Evolutionary conservation across 495 filamentous ascomycete species (phyloP), one percentile per base, ranked within the genome.

Genomic region (Physcia stellaris): DNA sequence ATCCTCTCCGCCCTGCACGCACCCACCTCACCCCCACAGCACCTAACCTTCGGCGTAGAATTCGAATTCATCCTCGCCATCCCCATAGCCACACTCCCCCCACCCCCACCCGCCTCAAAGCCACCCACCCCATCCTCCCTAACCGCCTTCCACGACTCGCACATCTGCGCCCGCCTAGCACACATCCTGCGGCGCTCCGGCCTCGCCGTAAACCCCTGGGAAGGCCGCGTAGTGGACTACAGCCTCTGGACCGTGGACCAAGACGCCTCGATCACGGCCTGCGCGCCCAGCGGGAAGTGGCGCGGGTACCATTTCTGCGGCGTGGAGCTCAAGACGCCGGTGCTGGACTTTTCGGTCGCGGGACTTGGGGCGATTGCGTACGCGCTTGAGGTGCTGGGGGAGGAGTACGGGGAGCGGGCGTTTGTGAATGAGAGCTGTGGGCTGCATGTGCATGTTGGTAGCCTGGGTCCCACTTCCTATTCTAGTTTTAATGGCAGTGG

Each of bases 31-130:
- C 19, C 13, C 4, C 27, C 39, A 15, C 33, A 45, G 3, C 21
- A 40, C 15, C 39, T 48, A 4, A 54, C 49, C 3, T 52, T 51
- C 19, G 46, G 51, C 33, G n/a, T 49, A 24, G 46, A 54, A 36
- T 10, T 54, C 15, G 46, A 52, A 32, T 43, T 49, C 26, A 21
- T 54, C 24, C 27, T 40, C 21, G 24, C 4, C 24, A 5, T 10
- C 19, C 15, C 24, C 3, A 6, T 31, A 11, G 10, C 7, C 4
- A 22, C 26, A 10, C 20, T 22, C 32, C 3, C 4, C 12, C 15
- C 18, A 21, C 10, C 9, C 5, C 9, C n/a, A 4, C 7, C 26
- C 26, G 26, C 26, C 26, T 28, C 26, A 13, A 11, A 7, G 11
- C 21, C 15, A 7, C 4, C 2, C 2, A 27, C 17, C 6, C 18